Evolutionary conservation across 257 asterid species (phyloP).

Genomic region (Rubia yunnanensis): DNA sequence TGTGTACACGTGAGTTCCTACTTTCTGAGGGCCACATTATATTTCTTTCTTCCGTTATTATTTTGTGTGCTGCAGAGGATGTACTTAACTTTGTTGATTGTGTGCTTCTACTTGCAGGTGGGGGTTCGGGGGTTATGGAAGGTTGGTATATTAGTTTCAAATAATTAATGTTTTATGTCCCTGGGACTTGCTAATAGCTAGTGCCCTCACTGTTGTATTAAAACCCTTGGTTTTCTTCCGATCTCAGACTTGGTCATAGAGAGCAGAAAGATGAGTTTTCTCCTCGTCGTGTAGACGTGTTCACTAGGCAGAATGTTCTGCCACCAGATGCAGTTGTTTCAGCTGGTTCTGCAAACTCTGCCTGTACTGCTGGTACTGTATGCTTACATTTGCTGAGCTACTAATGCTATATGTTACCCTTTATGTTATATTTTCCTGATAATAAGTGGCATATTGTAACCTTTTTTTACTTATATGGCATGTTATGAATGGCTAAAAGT

Average conservation of each 20-base stretch:
- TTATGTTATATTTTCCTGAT: not conserved
- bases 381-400: not conserved
- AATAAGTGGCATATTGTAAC: not conserved
- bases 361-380: conserved; percentile 86
- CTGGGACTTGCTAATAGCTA: not conserved
- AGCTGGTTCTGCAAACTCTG: conserved; percentile 76
- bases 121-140: conserved; percentile 99
- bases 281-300: conserved; percentile 80
- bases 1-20: conserved; percentile 87
- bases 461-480: not conserved
- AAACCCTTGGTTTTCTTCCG: conserved; percentile 14
- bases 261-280: conserved; percentile 90
- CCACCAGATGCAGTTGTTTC: conserved; percentile 83
- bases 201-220: not conserved
- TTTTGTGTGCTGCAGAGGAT: not conserved
- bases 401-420: not conserved
- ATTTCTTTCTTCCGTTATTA: conserved; percentile 1
- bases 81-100: not conserved
- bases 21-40: conserved; percentile 12
- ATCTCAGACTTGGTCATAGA: conserved; percentile 86
- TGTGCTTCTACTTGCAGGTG: conserved; percentile 45
- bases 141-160: conserved; percentile 34
- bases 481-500: not conserved
- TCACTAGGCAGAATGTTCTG: conserved; percentile 66
- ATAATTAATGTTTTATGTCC: not conserved